Conservation (phyloP, 257 asterid species). For the Solanum neorickii region DNA sequence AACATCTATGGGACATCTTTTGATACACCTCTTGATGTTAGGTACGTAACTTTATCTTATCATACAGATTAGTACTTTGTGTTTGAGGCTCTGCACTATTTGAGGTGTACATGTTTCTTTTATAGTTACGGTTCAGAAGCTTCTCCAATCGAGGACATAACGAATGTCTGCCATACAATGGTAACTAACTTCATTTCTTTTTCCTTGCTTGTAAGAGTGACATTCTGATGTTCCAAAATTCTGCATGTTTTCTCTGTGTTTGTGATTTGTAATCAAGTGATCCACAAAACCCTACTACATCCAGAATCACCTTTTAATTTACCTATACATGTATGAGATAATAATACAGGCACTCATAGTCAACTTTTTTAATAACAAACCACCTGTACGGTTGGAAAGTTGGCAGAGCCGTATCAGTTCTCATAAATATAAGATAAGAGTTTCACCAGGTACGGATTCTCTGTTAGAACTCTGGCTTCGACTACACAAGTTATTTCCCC, state of each 20-base stretch:
- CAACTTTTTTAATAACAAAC: background rate
- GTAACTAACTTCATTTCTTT: conserved; percentile 24
- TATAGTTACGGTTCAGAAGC: conserved; percentile 83
- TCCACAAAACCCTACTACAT: background rate
- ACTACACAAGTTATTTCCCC: background rate
- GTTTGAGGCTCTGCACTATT: background rate
- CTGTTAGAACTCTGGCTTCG: background rate
- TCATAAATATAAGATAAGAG: background rate
- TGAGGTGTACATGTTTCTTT: background rate
- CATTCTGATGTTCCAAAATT: background rate
- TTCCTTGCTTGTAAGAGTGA: background rate
- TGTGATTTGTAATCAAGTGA: background rate
- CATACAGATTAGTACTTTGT: background rate
- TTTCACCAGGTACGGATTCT: background rate
- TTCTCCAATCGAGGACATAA: conserved; percentile 54
- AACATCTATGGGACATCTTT: conserved; percentile 73
- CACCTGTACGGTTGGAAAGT: background rate
- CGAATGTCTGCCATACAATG: conserved; percentile 63
- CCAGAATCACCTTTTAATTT: background rate
- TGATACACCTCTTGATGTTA: conserved; percentile 82
- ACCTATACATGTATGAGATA: background rate
- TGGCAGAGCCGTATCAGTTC: background rate
- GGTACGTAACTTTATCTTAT: conserved; percentile 33
- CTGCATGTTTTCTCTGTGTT: background rate
- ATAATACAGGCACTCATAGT: background rate